Conservation (phyloP, 2,329 filamentous ascomycete species). For the Sodiomyces alkalinus region DNA sequence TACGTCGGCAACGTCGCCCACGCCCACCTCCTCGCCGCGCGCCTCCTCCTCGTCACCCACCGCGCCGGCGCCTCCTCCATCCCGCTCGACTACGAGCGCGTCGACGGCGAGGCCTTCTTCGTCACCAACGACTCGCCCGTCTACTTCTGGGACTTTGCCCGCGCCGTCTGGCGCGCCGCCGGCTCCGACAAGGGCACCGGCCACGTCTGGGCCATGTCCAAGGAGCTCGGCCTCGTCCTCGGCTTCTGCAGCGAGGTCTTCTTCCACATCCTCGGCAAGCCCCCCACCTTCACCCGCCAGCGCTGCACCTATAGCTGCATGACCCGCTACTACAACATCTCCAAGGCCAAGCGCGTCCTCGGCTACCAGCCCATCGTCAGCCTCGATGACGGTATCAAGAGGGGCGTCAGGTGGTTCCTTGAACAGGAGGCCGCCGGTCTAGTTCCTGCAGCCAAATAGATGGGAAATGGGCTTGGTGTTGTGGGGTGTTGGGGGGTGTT, state of each 20-base stretch:
- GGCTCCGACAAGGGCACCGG: constrained; percentile 35
- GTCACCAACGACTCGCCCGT: constrained; percentile 80
- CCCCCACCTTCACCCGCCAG: constrained; percentile 42
- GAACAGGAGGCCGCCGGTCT: constrained; percentile 30
- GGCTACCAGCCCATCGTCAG: constrained; percentile 54
- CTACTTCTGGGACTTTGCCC: constrained; percentile 82
- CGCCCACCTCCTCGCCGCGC: constrained; percentile 69
- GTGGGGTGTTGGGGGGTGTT: no score
- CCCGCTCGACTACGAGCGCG: constrained; percentile 55
- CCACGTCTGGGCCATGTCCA: constrained; percentile 38
- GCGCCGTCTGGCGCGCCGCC: constrained; percentile 57
- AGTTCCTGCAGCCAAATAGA: not conserved
- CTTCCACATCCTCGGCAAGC: constrained; percentile 31
- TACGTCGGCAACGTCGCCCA: constrained; percentile 53
- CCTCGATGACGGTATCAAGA: constrained; percentile 47
- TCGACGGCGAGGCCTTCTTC: constrained; percentile 79
- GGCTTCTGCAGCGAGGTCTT: constrained; percentile 38
- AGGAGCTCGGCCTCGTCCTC: constrained; percentile 33
- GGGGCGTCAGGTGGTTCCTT: constrained; percentile 37
- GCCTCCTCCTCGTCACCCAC: constrained; percentile 48
- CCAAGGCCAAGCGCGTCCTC: constrained; percentile 55
- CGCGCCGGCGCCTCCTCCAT: constrained; percentile 33
- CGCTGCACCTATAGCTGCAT: constrained; percentile 54
- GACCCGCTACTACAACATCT: constrained; percentile 64
- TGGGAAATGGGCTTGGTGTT: no score